Conservation (phyloP, 495 filamentous ascomycete genomes). For the Penicillium egyptiacum region DNA sequence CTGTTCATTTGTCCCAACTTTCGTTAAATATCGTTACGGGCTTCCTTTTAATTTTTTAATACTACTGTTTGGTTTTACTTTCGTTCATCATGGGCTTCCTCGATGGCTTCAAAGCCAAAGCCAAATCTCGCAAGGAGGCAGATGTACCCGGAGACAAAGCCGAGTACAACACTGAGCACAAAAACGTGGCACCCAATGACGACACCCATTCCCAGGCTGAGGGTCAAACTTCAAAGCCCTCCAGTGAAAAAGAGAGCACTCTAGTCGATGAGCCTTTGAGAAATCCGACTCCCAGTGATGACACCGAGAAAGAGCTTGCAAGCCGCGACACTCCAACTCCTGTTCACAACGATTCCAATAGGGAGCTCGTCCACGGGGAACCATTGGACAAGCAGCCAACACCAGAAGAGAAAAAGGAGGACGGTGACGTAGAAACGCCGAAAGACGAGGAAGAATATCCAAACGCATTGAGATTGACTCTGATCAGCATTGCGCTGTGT, state of each 20-base stretch:
- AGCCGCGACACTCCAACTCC: not conserved
- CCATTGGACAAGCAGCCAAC: conserved; percentile 17
- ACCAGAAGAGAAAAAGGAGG: conserved; percentile 12
- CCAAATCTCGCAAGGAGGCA: conserved; percentile 13
- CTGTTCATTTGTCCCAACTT: not conserved
- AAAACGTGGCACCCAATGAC: not conserved
- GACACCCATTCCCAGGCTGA: conserved; percentile 11
- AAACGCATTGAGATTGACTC: conserved; percentile 44
- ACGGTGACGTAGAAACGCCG: conserved; percentile 13
- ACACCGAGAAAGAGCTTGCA: conserved; percentile 16
- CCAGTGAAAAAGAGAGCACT: conserved; percentile 33
- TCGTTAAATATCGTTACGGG: conserved; percentile 3
- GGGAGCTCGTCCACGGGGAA: conserved; percentile 10
- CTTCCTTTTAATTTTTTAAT: not conserved
- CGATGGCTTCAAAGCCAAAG: conserved; percentile 14
- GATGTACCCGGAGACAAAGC: conserved; percentile 2
- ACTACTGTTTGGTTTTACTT: not conserved
- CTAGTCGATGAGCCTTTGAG: conserved; percentile 17
- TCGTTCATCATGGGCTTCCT: conserved; percentile 9
- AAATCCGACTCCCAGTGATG: conserved; percentile 3
- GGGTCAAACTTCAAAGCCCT: conserved; percentile 14
- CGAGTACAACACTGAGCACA: not conserved
- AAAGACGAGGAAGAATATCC: conserved; percentile 53
- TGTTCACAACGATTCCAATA: not conserved
- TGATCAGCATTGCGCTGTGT: conserved; percentile 61